These are phyloP conservation scores for Rheum nobile DNA, from an alignment of 148 eudicot species.

Conservation along the genomic window DNA sequence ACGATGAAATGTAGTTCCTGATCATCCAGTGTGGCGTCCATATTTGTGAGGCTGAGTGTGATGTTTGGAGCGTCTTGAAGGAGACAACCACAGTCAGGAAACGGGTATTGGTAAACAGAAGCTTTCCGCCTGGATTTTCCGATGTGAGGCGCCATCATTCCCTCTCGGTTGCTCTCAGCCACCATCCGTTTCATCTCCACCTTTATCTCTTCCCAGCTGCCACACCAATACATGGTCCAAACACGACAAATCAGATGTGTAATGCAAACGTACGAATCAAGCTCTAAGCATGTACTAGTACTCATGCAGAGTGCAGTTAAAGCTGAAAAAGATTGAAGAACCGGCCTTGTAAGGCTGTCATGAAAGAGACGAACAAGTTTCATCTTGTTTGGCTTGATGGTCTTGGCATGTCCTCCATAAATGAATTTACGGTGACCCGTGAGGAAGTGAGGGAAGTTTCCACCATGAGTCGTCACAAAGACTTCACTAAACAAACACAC, in stretches of 20 bases:
- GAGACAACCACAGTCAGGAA: conserved; percentile 63
- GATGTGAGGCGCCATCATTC: conserved; percentile 46
- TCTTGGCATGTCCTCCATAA: conserved; percentile 78
- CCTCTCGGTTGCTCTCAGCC: conserved; percentile 72
- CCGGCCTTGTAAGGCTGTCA: conserved; percentile 58
- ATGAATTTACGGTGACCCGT: conserved; percentile 75
- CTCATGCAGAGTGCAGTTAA: background rate
- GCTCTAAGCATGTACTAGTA: background rate
- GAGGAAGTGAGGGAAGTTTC: conserved; percentile 88
- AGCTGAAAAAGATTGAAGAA: background rate
- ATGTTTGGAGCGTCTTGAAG: conserved; percentile 43
- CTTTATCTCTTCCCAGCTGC: conserved; percentile 67
- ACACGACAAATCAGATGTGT: background rate
- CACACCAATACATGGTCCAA: conserved; percentile 5
- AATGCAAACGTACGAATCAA: background rate
- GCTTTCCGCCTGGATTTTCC: conserved; percentile 48
- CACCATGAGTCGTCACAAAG: conserved; percentile 86
- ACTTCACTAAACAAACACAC: conserved; percentile 78
- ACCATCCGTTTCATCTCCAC: conserved; percentile 57
- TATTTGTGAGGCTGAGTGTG: conserved; percentile 15
- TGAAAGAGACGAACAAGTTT: conserved; percentile 56
- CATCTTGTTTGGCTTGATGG: conserved; percentile 68
- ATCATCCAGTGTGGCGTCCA: background rate
- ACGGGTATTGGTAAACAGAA: conserved; percentile 56
- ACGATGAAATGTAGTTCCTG: background rate